Conservation (phyloP, 1,139 yeast genomes). For the Pichia sp. region DNA sequence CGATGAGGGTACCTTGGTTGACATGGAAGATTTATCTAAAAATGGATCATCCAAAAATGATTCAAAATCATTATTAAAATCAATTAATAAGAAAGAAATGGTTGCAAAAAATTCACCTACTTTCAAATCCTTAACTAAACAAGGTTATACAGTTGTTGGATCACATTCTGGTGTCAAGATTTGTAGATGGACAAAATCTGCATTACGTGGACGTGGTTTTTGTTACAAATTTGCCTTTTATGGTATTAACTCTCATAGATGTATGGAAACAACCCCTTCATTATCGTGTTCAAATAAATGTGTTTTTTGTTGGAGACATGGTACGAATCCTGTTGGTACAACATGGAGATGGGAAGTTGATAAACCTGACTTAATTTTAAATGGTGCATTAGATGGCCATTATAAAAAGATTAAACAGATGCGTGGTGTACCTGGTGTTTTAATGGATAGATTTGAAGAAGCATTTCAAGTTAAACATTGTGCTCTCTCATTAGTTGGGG, state of each 20-base stretch:
- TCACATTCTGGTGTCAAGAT: constrained; percentile 93
- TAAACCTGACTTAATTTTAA: constrained; percentile 73
- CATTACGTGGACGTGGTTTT: constrained; percentile 88
- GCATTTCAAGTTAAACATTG: constrained; percentile 87
- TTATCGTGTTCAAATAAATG: constrained; percentile 91
- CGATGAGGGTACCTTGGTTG: constrained; percentile 45
- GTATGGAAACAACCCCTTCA: constrained; percentile 96
- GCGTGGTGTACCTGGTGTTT: constrained; percentile 94
- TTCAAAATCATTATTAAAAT: constrained; percentile 20
- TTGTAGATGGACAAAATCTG: constrained; percentile 95
- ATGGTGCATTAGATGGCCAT: constrained; percentile 85
- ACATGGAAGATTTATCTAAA: constrained; percentile 67
- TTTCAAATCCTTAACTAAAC: constrained; percentile 78
- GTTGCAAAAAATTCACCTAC: constrained; percentile 89
- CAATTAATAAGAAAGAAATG: constrained; percentile 57
- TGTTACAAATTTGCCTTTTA: constrained; percentile 91
- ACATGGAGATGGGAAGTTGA: constrained; percentile 97
- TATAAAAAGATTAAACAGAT: constrained; percentile 87
- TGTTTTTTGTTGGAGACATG: constrained; percentile 97
- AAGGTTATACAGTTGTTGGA: constrained; percentile 90
- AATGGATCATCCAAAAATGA: background rate
- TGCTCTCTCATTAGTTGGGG: constrained; percentile 89
- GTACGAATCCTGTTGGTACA: constrained; percentile 94
- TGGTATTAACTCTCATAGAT: constrained; percentile 82
- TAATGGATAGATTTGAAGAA: constrained; percentile 81